Base-by-base conservation (phyloP, 2,329 filamentous ascomycete genomes). In the Ceratocystis colombiana region DNA sequence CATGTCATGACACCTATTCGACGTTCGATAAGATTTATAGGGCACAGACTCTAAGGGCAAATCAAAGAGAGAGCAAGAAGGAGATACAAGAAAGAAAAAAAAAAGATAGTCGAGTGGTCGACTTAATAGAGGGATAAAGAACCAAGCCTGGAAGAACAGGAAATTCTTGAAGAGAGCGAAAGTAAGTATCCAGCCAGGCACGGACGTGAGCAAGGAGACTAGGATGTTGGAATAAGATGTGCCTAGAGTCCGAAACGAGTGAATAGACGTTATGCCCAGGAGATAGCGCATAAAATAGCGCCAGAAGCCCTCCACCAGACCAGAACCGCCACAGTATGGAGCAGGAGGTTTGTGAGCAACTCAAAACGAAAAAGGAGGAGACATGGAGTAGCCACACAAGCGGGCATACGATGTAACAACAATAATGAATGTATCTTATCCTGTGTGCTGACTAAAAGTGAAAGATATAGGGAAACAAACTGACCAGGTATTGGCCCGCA, bases 1-100 rank as follows among this genome's bases (percentile, higher is more conserved):
- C 46, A 50, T 50, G n/a, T 20, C 46, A 22, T 50, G 46, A 53
- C 48, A 53, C 22, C 25, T 53, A 41, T 53, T 28, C 48, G 48
- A 53, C 2, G 48, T 12, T 41, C 3, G 37, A 41, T 41, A 4
- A 17, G 22, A 17, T 8, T 25, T 6, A 8, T 25, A 4, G 33
- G 7, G 12, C 15, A 59, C 28, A 5, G 28, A 59, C 3, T n/a
- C 17, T 25, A 59, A 59, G 17, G 53, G n/a, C 53, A n/a, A 33
- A 3, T 3, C 7, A 8, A 59, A 59, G 53, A 59, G 33, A 37
- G 33, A 17, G n/a, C 25, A n/a, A 7, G 28, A 4, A 17, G 53
- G 46, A 20, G 22, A 50, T 3, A 6, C 10, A 50, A 50, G 8
- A 50, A 50, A 5, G 20, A 7, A 22, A 22, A 22, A 22, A 8